Percentiles rank a stretch among this genome's conserved stretches.
phyloP scores from a whole-genome alignment of 2,329 filamentous ascomycete genomes.

The Sporothrix humicola region DNA sequence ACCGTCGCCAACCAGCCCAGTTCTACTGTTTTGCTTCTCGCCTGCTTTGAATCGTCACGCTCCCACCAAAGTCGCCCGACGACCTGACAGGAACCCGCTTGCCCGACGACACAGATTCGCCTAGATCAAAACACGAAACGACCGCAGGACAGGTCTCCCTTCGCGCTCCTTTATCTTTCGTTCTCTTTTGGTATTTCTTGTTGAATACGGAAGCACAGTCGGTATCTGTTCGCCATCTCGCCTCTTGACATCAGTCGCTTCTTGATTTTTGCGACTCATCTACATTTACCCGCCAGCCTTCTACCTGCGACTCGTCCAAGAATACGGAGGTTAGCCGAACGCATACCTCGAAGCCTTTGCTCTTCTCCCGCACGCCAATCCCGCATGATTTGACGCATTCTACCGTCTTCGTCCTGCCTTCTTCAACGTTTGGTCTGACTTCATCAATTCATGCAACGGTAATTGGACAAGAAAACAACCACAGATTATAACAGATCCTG shows the following conservation, averaged over 20 bases:
- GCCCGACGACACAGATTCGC: neutral
- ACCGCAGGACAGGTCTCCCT: slow-evolving; percentile 1
- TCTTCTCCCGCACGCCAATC: slow-evolving; percentile 29
- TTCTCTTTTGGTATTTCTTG: neutral
- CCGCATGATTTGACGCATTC: slow-evolving; percentile 35
- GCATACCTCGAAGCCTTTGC: slow-evolving; percentile 15
- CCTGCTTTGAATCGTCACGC: neutral
- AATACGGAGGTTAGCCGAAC: neutral
- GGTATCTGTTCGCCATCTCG: neutral
- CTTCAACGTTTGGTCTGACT: slow-evolving; percentile 40
- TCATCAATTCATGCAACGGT: slow-evolving; percentile 43
- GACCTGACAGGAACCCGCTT: neutral
- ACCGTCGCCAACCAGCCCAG: neutral
- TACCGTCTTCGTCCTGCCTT: slow-evolving; percentile 35
- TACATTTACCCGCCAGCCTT: slow-evolving; percentile 24
- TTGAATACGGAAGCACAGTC: neutral
- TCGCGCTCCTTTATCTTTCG: neutral
- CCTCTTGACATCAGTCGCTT: neutral
- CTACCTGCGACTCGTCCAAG: slow-evolving; percentile 6
- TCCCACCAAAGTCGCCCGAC: neutral
- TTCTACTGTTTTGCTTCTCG: neutral
- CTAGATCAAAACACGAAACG: neutral
- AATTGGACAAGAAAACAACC: neutral
- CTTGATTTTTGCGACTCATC: neutral
- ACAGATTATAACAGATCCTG: neutral